Conservation (phyloP, 257 asterid genomes). For the Nemophila menziesii region DNA sequence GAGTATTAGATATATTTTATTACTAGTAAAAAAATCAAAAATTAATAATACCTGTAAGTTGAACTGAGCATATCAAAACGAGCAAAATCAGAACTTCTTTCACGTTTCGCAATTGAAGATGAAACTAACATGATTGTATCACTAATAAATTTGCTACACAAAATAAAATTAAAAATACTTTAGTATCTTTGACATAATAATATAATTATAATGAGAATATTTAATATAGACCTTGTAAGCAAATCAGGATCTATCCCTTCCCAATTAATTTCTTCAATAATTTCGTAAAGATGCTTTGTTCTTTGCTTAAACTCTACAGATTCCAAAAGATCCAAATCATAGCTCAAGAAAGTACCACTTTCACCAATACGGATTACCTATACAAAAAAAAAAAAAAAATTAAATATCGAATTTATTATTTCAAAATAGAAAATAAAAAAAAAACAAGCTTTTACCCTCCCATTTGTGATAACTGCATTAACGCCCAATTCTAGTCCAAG, state of each 20-base stretch:
- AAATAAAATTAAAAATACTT: slow-evolving; percentile 2
- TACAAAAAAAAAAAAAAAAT: slow-evolving; percentile 1
- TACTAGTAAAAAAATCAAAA: not conserved
- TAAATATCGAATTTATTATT: not conserved
- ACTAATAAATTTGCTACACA: slow-evolving; percentile 79
- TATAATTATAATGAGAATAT: not conserved
- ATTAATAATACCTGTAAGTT: slow-evolving; percentile 50
- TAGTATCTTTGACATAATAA: slow-evolving; percentile 10
- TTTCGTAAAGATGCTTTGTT: slow-evolving; percentile 67
- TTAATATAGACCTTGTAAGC: slow-evolving; percentile 57
- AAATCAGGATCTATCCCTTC: slow-evolving; percentile 72
- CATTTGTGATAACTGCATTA: slow-evolving; percentile 90
- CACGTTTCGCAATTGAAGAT: slow-evolving; percentile 73
- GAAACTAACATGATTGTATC: slow-evolving; percentile 77
- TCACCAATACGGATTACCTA: slow-evolving; percentile 60
- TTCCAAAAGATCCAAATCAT: slow-evolving; percentile 89
- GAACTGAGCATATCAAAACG: slow-evolving; percentile 85
- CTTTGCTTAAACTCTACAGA: slow-evolving; percentile 91
- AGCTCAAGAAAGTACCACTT: slow-evolving; percentile 56
- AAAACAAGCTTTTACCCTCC: slow-evolving; percentile 67
- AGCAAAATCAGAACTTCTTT: slow-evolving; percentile 85
- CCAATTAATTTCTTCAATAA: slow-evolving; percentile 84
- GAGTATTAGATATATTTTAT: slow-evolving; percentile 14
- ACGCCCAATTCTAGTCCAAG: slow-evolving; percentile 55
- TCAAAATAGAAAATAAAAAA: slow-evolving; percentile 5